phyloP scores from a whole-genome alignment of 2,329 filamentous ascomycete species.

The Ceratocystiopsis minuta region DNA sequence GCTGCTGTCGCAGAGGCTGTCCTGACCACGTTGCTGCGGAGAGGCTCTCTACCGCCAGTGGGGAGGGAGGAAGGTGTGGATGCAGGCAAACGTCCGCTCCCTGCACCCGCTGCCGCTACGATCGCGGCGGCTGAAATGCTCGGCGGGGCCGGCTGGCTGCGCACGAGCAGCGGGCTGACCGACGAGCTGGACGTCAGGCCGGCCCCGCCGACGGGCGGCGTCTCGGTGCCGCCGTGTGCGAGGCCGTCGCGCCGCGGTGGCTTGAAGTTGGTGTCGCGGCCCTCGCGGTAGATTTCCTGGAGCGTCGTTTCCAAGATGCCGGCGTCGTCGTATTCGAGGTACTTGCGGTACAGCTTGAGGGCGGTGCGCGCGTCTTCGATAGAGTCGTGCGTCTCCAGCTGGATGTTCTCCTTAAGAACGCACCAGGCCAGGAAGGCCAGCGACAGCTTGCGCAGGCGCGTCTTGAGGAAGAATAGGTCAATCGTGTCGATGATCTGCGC shows the following conservation, averaged over 20 bases:
- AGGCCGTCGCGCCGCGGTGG: constrained; percentile 29
- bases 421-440: constrained; percentile 84
- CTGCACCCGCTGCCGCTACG: not conserved
- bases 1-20: no score
- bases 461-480: constrained; percentile 70
- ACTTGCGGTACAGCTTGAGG: constrained; percentile 74
- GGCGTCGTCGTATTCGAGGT: constrained; percentile 72
- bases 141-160: constrained; percentile 1
- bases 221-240: constrained; percentile 27
- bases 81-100: no score
- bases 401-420: constrained; percentile 83
- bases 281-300: constrained; percentile 57
- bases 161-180: not conserved
- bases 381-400: constrained; percentile 79
- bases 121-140: not conserved
- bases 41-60: no score
- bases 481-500: constrained; percentile 87
- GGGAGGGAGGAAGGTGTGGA: no score
- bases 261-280: constrained; percentile 30
- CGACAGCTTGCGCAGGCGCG: constrained; percentile 69
- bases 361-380: constrained; percentile 92
- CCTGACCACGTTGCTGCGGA: no score
- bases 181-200: not conserved
- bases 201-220: constrained; percentile 26
- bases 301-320: constrained; percentile 71